A percentile compares a stretch with the other conserved stretches of the same genome.
Evolutionary conservation across 305 asterid genomes (phyloP).

Genomic region (Nicotiana rustica): DNA sequence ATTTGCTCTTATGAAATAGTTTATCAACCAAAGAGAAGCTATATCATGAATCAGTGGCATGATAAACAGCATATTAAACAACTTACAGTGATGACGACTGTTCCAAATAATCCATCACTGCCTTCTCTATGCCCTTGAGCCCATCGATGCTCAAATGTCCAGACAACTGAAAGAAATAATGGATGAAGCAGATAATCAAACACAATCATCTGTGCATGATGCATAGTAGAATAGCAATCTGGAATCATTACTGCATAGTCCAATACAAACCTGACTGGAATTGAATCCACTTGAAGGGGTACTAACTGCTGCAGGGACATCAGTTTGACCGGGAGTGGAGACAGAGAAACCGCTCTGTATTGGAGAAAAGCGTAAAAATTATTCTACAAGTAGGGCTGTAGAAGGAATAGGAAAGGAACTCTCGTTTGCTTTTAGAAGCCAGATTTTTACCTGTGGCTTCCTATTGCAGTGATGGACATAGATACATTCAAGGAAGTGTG

Average conservation of each 20-base stretch:
- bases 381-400: neutral
- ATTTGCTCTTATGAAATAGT: neutral
- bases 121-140: slow-evolving; percentile 68
- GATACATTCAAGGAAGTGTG: slow-evolving; percentile 78
- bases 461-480: slow-evolving; percentile 59
- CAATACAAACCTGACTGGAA: slow-evolving; percentile 62
- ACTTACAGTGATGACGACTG: slow-evolving; percentile 75
- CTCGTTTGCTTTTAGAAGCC: slow-evolving; percentile 16
- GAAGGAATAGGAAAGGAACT: slow-evolving; percentile 19
- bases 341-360: slow-evolving; percentile 52
- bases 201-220: slow-evolving; percentile 27
- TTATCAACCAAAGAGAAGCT: slow-evolving; percentile 5
- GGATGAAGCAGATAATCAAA: neutral
- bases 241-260: slow-evolving; percentile 22
- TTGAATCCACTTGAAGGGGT: slow-evolving; percentile 46
- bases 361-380: slow-evolving; percentile 4
- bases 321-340: slow-evolving; percentile 42
- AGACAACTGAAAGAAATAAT: slow-evolving; percentile 50
- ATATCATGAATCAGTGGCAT: slow-evolving; percentile 4
- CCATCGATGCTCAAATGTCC: slow-evolving; percentile 73
- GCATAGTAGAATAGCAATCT: slow-evolving; percentile 23
- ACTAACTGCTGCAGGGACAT: slow-evolving; percentile 40
- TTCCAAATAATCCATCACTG: slow-evolving; percentile 71
- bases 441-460: slow-evolving; percentile 60
- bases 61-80: slow-evolving; percentile 15